These are phyloP conservation scores for Aspergillus quadrilineatus DNA, from an alignment of 2,329 filamentous ascomycete genomes.

Conservation along the genomic window DNA sequence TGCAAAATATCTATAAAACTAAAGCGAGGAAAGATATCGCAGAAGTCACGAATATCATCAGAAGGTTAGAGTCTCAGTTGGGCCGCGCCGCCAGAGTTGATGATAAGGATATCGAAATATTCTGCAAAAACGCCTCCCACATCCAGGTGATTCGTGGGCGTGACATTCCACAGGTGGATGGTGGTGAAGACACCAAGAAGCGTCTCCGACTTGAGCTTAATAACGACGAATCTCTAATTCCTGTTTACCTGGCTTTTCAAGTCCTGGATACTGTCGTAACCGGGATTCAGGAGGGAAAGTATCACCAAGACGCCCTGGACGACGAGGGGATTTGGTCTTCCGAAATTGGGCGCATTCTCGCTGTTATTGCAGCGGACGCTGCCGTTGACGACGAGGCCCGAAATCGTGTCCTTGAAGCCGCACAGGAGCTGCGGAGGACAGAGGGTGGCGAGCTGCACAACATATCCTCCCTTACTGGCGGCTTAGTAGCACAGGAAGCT, in stretches of 20 bases:
- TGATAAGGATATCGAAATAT: conserved; percentile 76
- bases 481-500: conserved; percentile 93
- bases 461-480: conserved; percentile 80
- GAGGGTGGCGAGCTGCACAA: conserved; percentile 89
- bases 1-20: conserved; percentile 89
- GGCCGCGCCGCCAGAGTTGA: conserved; percentile 54
- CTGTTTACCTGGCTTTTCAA: conserved; percentile 68
- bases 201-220: conserved; percentile 40
- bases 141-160: conserved; percentile 78
- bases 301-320: conserved; percentile 28
- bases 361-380: conserved; percentile 40
- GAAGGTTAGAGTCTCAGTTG: conserved; percentile 52
- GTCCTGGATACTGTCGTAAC: conserved; percentile 48
- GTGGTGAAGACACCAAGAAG: conserved; percentile 42
- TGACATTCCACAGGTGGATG: conserved; percentile 52
- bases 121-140: conserved; percentile 93
- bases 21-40: conserved; percentile 77
- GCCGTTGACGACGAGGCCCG: conserved; percentile 51
- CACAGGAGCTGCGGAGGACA: conserved; percentile 70
- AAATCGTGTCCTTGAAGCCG: conserved; percentile 54
- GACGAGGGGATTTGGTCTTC: conserved; percentile 34
- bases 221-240: conserved; percentile 60
- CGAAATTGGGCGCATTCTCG: conserved; percentile 31
- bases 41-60: conserved; percentile 69
- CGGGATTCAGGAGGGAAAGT: conserved; percentile 51